Percentiles rank a stretch among this genome's conserved stretches.
phyloP scores from a whole-genome alignment of 208 protist species.

The Porcisia deanei region DNA sequence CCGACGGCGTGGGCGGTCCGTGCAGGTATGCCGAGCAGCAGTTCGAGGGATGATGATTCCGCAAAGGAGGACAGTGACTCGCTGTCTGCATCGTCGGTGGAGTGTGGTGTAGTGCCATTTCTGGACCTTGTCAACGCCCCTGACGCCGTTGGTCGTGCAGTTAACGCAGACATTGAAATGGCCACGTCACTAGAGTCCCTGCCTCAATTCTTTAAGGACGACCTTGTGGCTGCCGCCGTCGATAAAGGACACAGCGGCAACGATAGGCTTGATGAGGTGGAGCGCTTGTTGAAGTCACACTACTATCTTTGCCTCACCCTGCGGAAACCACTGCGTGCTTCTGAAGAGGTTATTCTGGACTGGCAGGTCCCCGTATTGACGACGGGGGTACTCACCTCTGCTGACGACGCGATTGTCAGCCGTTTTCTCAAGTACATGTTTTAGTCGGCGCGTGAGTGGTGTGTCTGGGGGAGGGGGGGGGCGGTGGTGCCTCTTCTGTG shows the following conservation, averaged over 20 bases:
- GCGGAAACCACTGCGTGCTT: conserved; percentile 43
- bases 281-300: conserved; percentile 35
- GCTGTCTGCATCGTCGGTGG: conserved; percentile 11
- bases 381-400: conserved; percentile 41
- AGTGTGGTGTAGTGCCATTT: conserved; percentile 84
- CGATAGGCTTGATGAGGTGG: conserved; percentile 13
- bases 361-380: conserved; percentile 50
- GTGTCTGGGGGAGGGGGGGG: too few species aligned
- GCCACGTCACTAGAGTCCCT: conserved; percentile 60
- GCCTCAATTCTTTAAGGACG: conserved; percentile 63
- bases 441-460: conserved; percentile 14
- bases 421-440: conserved; percentile 75
- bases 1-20: conserved; percentile 52
- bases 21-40: background rate
- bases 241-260: conserved; percentile 32
- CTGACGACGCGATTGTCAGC: conserved; percentile 50
- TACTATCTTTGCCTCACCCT: conserved; percentile 78
- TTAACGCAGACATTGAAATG: conserved; percentile 75
- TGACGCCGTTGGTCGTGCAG: conserved; percentile 34
- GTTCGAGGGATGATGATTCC: background rate
- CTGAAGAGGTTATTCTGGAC: conserved; percentile 76
- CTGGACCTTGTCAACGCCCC: conserved; percentile 77
- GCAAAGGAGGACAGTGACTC: background rate
- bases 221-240: conserved; percentile 35
- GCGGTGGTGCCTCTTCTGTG: background rate